phyloP scores from a whole-genome alignment of 176 grass and related monocot genomes.

The Ampelocalamus luodianensis region DNA sequence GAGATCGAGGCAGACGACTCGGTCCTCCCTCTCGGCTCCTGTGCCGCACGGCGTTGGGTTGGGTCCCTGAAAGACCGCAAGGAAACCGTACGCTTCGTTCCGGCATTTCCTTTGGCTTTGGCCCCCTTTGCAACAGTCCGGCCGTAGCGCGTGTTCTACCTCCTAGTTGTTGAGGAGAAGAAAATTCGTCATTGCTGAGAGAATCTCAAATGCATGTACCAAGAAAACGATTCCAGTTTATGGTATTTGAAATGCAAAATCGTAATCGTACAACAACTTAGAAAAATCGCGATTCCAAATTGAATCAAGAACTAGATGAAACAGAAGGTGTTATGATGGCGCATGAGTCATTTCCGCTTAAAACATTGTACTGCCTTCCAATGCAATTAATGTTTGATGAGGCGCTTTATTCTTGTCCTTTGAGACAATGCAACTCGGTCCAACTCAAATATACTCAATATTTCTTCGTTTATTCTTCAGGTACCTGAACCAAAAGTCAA shows the following conservation, averaged over 20 bases:
- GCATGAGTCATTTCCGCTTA: neutral
- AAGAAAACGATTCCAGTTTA: neutral
- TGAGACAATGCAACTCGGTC: neutral
- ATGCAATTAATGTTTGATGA: neutral
- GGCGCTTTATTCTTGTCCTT: neutral
- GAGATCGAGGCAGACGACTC: neutral
- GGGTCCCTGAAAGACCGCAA: neutral
- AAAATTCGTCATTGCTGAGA: neutral
- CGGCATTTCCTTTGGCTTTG: neutral
- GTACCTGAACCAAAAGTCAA: neutral
- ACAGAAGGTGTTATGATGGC: too few relatives aligned
- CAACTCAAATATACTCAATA: neutral
- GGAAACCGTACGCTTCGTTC: neutral
- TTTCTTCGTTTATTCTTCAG: neutral
- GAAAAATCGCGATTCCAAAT: neutral
- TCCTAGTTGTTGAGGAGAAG: too few relatives aligned
- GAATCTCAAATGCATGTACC: neutral
- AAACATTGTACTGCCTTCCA: neutral
- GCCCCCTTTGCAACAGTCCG: neutral
- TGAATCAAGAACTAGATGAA: neutral
- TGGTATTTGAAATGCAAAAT: neutral
- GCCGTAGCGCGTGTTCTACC: neutral
- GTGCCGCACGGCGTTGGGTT: neutral
- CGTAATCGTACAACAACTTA: accelerated
- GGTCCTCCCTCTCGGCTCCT: neutral